Conservation (phyloP, 345 rosid species). For the thale cress (Arabidopsis thaliana) region DNA sequence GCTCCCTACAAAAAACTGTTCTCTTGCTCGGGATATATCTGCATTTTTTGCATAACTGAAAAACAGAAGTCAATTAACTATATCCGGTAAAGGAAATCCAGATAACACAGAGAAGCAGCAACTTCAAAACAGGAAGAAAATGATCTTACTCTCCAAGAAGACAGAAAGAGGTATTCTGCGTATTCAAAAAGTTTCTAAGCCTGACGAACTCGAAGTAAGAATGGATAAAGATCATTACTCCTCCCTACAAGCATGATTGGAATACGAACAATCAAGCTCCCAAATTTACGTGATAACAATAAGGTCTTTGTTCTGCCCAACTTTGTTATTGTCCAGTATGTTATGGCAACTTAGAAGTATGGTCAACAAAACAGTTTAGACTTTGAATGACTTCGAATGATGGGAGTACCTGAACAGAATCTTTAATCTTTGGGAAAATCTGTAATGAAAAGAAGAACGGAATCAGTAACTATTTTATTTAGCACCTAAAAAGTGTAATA, state of each 20-base stretch:
- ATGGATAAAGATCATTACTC: constrained; percentile 80
- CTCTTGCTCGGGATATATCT: constrained; percentile 83
- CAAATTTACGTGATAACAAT: constrained; percentile 1
- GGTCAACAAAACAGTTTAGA: constrained; percentile 22
- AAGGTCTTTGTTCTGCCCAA: not conserved
- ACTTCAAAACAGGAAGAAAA: constrained; percentile 7
- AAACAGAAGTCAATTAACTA: constrained; percentile 14
- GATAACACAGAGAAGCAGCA: constrained; percentile 4
- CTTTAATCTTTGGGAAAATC: constrained; percentile 96
- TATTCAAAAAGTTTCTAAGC: constrained; percentile 80
- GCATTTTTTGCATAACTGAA: constrained; percentile 69
- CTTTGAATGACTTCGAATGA: constrained; percentile 36
- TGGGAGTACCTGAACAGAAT: constrained; percentile 70
- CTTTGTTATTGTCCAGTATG: not conserved
- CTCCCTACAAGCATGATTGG: constrained; percentile 61
- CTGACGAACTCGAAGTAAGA: constrained; percentile 91
- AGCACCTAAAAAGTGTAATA: not conserved
- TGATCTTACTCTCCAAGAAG: constrained; percentile 81
- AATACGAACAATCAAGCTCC: constrained; percentile 29
- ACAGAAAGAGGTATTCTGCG: constrained; percentile 90
- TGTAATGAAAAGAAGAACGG: constrained; percentile 54
- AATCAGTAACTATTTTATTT: constrained; percentile 20
- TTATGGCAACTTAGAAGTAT: constrained; percentile 10
- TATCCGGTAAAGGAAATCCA: constrained; percentile 10
- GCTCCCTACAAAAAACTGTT: constrained; percentile 71